Conservation (phyloP, 2,329 filamentous ascomycete species). For the Beauveria australis region DNA sequence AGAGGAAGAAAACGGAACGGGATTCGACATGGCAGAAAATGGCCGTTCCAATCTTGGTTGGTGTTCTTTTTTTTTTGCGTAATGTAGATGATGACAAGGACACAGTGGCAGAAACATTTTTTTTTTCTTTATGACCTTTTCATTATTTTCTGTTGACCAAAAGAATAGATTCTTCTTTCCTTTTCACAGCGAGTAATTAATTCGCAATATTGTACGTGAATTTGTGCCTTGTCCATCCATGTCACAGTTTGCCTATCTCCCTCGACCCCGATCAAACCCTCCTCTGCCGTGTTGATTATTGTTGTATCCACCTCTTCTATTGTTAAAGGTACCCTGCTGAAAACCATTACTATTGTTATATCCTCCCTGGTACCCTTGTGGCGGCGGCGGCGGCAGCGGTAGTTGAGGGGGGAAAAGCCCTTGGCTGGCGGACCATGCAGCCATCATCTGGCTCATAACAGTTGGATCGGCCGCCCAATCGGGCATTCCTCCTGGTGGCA, state of each 20-base stretch:
- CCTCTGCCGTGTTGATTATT: conserved; percentile 18
- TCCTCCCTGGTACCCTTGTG: neutral
- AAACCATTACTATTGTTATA: neutral
- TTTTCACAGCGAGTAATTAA: neutral
- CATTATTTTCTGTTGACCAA: neutral
- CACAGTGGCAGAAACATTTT: neutral
- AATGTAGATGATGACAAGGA: neutral
- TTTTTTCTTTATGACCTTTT: neutral
- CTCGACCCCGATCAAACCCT: conserved; percentile 25
- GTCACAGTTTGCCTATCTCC: conserved; percentile 12
- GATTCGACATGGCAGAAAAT: neutral
- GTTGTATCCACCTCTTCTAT: conserved; percentile 16
- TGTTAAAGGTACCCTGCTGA: neutral
- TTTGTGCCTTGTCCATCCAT: too few relatives aligned
- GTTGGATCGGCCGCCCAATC: conserved; percentile 15
- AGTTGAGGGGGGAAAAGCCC: conserved; percentile 15
- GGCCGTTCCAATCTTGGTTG: neutral
- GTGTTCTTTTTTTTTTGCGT: neutral
- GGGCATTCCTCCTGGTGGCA: conserved; percentile 13
- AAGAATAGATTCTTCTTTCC: neutral
- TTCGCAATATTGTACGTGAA: too few relatives aligned
- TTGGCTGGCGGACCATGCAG: conserved; percentile 6
- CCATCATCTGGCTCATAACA: conserved; percentile 11
- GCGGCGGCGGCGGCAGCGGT: neutral
- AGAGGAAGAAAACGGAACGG: neutral